phyloP scores from a whole-genome alignment of 2,329 filamentous ascomycete species.

The Periconia sp. region DNA sequence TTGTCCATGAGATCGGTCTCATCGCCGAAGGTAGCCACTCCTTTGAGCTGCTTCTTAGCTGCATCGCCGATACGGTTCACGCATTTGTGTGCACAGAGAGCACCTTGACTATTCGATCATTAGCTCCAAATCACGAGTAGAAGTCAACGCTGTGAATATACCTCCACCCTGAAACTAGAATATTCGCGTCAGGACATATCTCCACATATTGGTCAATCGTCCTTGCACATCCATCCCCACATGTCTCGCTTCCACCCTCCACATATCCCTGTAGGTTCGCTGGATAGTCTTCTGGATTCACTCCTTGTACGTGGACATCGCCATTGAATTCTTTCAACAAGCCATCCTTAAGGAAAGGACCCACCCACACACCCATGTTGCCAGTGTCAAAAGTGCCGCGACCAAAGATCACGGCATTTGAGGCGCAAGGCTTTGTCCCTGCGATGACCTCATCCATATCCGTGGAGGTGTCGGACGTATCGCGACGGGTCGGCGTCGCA shows the following conservation, averaged over 20 bases:
- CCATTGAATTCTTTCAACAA: conserved; percentile 3
- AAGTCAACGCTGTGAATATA: neutral
- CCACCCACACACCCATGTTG: conserved; percentile 18
- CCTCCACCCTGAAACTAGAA: conserved; percentile 16
- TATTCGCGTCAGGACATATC: conserved; percentile 8
- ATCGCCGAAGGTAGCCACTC: conserved; percentile 14
- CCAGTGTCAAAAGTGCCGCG: conserved; percentile 20
- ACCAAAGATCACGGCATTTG: conserved; percentile 13
- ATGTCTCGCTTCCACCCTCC: conserved; percentile 12
- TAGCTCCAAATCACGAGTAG: neutral
- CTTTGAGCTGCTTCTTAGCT: conserved; percentile 7
- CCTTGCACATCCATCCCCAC: conserved; percentile 6
- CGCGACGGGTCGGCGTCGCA: neutral
- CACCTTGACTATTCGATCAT: conserved; percentile 11
- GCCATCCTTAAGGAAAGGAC: conserved; percentile 8
- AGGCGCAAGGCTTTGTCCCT: conserved; percentile 5
- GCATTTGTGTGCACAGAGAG: conserved; percentile 16
- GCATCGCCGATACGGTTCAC: conserved; percentile 6
- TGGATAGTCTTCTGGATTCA: conserved; percentile 10
- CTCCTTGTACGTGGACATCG: conserved; percentile 10
- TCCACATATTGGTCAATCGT: conserved; percentile 10
- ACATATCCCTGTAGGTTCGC: conserved; percentile 11
- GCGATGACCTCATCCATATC: conserved; percentile 13
- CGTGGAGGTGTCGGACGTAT: conserved; percentile 8
- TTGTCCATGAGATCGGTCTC: conserved; percentile 11